Evolutionary conservation across 306 rosid species (phyloP).

Genomic region (Senna tora): DNA sequence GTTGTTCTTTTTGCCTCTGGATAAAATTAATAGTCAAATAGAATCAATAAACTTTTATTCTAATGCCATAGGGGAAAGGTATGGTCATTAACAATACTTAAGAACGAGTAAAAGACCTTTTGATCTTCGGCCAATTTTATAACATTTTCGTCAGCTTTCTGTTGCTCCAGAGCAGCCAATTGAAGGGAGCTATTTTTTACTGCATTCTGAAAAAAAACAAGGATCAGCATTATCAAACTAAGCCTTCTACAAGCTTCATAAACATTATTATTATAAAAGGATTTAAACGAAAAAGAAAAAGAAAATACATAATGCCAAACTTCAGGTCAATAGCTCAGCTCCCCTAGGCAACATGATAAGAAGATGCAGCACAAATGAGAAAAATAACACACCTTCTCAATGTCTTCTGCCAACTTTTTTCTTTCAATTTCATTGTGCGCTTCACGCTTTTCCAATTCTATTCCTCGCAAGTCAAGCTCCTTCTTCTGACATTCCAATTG

Average conservation of each 20-base stretch:
- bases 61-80: constrained; percentile 38
- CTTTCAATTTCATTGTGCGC: constrained; percentile 81
- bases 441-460: constrained; percentile 88
- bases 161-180: constrained; percentile 85
- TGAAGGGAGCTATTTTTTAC: constrained; percentile 71
- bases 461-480: constrained; percentile 69
- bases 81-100: constrained; percentile 30
- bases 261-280: constrained; percentile 3
- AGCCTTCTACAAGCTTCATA: constrained; percentile 34
- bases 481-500: constrained; percentile 83
- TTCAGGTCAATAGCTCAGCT: neutral
- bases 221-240: constrained; percentile 31
- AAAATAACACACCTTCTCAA: constrained; percentile 65
- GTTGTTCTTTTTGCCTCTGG: constrained; percentile 88
- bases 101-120: constrained; percentile 65
- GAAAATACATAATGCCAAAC: constrained; percentile 33
- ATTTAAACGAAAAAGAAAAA: constrained; percentile 14
- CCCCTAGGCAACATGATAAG: constrained; percentile 33
- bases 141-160: constrained; percentile 72
- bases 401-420: constrained; percentile 75
- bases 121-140: constrained; percentile 92
- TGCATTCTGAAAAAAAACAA: constrained; percentile 60
- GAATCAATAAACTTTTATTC: constrained; percentile 36
- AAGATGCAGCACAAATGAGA: constrained; percentile 39
- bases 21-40: constrained; percentile 45